Percentiles rank a stretch among this genome's conserved stretches.
Conservation (phyloP, 257 asterid genomes). For the Salvia rosmarinus region DNA sequence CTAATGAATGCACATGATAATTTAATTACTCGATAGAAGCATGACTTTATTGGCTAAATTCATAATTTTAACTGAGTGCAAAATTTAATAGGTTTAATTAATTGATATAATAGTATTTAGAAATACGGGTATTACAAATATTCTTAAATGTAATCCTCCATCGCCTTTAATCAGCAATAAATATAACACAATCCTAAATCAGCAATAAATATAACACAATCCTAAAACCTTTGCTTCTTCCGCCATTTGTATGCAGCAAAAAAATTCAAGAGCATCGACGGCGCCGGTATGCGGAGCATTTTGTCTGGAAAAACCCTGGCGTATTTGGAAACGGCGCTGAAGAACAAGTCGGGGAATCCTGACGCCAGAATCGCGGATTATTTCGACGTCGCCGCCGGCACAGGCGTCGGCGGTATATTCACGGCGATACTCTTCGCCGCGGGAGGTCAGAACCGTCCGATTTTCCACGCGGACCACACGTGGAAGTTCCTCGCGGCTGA, state of each 20-base stretch:
- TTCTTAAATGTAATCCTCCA: too few species aligned
- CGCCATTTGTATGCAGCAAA: slow-evolving; percentile 32
- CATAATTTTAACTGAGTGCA: too few species aligned
- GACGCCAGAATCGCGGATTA: slow-evolving; percentile 87
- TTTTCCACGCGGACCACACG: slow-evolving; percentile 81
- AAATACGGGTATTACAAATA: too few species aligned
- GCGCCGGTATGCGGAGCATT: slow-evolving; percentile 87
- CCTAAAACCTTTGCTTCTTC: slow-evolving; percentile 18
- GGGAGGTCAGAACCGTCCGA: slow-evolving; percentile 58
- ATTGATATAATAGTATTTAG: too few species aligned
- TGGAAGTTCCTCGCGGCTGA: slow-evolving; percentile 85
- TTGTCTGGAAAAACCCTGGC: slow-evolving; percentile 75
- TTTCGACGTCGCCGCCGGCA: slow-evolving; percentile 93
- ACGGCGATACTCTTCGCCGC: slow-evolving; percentile 88
- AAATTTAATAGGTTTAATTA: too few species aligned
- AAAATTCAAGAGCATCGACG: slow-evolving; percentile 55
- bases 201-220: too few species aligned
- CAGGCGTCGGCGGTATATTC: slow-evolving; percentile 91
- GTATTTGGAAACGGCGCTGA: slow-evolving; percentile 79
- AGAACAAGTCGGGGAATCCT: slow-evolving; percentile 69
- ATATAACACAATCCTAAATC: slow-evolving; percentile 11
- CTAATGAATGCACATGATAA: too few species aligned
- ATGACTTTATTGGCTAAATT: too few species aligned
- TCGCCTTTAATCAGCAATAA: slow-evolving; percentile 32
- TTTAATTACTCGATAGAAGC: too few species aligned